phyloP scores from a whole-genome alignment of 352 stramenopile species.

The Globisporangium abappressorium region DNA sequence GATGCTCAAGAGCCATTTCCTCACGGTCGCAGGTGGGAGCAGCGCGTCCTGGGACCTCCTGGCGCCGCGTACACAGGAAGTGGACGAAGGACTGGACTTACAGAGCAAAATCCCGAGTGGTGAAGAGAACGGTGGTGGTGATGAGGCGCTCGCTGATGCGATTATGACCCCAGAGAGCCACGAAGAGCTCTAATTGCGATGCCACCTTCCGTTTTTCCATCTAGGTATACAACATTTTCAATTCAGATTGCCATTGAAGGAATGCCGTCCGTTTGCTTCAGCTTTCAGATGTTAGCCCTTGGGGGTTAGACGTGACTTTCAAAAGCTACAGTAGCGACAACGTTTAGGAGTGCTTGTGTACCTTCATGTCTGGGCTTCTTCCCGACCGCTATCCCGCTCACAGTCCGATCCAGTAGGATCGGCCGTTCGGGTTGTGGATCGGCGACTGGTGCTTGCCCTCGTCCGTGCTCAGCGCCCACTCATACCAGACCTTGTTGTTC shows the following conservation, averaged over 20 bases:
- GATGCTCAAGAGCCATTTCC: slow-evolving; percentile 42
- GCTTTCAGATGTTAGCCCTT: background rate
- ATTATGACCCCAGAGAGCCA: slow-evolving; percentile 17
- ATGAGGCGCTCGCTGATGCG: background rate
- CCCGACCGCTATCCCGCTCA: slow-evolving; percentile 27
- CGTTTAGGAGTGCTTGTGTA: no score
- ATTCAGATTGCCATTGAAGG: background rate
- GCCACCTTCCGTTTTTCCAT: background rate
- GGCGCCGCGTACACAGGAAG: background rate
- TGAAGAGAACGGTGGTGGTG: no score
- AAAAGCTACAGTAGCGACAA: no score
- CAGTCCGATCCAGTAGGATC: slow-evolving; percentile 94
- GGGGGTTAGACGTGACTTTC: background rate
- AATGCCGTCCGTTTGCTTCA: background rate
- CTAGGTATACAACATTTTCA: background rate
- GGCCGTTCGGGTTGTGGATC: slow-evolving; percentile 97
- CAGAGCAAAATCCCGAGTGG: no score
- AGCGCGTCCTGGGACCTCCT: slow-evolving; percentile 35
- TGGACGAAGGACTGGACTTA: background rate
- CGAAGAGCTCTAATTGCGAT: slow-evolving; percentile 24
- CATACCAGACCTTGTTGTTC: slow-evolving; percentile 96
- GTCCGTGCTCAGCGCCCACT: slow-evolving; percentile 90
- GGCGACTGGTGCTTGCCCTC: slow-evolving; percentile 45
- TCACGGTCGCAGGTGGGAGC: slow-evolving; percentile 35
- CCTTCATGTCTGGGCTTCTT: background rate